Evolutionary conservation across 305 asterid genomes (phyloP).

Genomic region (Fraxinus albicans): DNA sequence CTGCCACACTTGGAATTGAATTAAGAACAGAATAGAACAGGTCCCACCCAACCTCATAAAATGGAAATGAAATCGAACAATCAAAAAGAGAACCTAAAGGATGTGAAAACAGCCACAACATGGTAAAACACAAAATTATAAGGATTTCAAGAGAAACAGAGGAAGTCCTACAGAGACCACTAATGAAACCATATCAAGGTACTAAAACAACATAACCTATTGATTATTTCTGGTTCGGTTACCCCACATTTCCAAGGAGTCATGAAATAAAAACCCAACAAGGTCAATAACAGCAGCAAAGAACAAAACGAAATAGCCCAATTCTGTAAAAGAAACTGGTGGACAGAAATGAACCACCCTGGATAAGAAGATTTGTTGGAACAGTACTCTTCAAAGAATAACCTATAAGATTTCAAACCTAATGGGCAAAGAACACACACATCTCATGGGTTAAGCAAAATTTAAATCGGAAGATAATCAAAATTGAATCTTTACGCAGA

Average conservation of each 20-base stretch:
- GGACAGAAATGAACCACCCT: neutral
- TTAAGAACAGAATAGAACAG: neutral
- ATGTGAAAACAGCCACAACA: neutral
- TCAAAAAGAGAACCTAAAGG: constrained; percentile 23
- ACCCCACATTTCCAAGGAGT: constrained; percentile 12
- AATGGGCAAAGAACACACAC: constrained; percentile 17
- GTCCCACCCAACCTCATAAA: constrained; percentile 15
- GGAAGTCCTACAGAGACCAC: constrained; percentile 14
- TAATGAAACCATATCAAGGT: neutral
- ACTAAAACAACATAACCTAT: neutral
- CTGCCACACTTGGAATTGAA: neutral
- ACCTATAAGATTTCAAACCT: constrained; percentile 15
- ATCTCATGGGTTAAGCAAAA: constrained; percentile 21
- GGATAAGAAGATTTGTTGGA: constrained; percentile 7
- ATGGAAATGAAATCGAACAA: constrained; percentile 19
- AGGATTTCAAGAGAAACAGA: neutral
- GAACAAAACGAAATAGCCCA: constrained; percentile 12
- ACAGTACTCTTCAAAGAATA: constrained; percentile 14
- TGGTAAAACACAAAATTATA: neutral
- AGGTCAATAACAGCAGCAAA: constrained; percentile 7
- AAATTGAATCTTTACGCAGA: constrained; percentile 36
- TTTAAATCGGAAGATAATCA: constrained; percentile 23
- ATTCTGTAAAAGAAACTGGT: neutral
- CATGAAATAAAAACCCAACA: neutral
- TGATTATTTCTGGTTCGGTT: constrained; percentile 1